A percentile compares a stretch with the other conserved stretches of the same genome.
Evolutionary conservation across 768 basidiomycete species (phyloP).

Genomic region (Steccherinum ochraceum): DNA sequence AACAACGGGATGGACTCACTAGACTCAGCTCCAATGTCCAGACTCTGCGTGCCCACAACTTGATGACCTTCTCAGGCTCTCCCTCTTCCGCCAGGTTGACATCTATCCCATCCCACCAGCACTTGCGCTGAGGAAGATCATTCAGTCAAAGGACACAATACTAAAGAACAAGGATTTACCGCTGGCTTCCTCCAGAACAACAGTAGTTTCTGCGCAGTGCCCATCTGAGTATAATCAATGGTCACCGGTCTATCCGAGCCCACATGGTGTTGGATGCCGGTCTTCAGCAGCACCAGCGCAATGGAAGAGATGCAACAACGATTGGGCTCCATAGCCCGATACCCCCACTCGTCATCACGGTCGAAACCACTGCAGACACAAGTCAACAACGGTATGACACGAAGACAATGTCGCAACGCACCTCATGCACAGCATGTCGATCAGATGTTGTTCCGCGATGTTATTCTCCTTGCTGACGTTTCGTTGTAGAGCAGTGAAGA

Average conservation of each 20-base stretch:
- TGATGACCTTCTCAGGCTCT: slow-evolving; percentile 52
- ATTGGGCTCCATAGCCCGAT: slow-evolving; percentile 89
- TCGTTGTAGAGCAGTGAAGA: slow-evolving; percentile 96
- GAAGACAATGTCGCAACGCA: slow-evolving; percentile 28
- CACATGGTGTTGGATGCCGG: slow-evolving; percentile 72
- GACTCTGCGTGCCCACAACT: slow-evolving; percentile 95
- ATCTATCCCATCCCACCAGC: slow-evolving; percentile 99
- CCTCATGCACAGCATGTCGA: slow-evolving; percentile 99
- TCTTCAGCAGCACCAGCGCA: slow-evolving; percentile 94
- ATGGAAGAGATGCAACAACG: slow-evolving; percentile 98
- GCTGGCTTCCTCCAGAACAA: slow-evolving; percentile 99
- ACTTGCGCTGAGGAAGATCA: slow-evolving; percentile 68
- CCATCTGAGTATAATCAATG: slow-evolving; percentile 90
- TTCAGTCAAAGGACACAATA: slow-evolving; percentile 4
- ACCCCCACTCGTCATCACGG: slow-evolving; percentile 98
- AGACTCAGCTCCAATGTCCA: slow-evolving; percentile 98
- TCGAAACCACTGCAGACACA: slow-evolving; percentile 73
- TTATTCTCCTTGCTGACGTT: slow-evolving; percentile 99
- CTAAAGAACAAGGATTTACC: slow-evolving; percentile 46
- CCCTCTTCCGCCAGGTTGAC: slow-evolving; percentile 67
- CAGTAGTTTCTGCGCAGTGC: slow-evolving; percentile 93
- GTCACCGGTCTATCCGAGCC: slow-evolving; percentile 62
- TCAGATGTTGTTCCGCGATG: slow-evolving; percentile 96
- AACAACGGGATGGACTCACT: slow-evolving; percentile 49
- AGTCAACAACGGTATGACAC: background rate